These are phyloP conservation scores for Tetrastigma voinierianum DNA, from an alignment of 164 flowering plant genomes.

Conservation along the genomic window DNA sequence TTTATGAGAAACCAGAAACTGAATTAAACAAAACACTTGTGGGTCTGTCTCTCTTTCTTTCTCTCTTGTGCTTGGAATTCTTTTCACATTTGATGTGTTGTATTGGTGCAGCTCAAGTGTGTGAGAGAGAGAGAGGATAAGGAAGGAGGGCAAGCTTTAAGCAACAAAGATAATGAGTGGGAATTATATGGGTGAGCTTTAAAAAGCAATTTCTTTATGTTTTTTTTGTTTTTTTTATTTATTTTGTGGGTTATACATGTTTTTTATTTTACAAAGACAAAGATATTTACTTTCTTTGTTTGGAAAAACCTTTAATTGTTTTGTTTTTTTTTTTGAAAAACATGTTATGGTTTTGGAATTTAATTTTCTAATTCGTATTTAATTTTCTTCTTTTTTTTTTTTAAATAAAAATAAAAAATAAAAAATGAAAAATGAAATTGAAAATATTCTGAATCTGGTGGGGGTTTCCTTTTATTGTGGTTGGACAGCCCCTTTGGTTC, in stretches of 20 bases:
- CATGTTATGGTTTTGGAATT: not conserved
- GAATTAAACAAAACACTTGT: conserved; percentile 14
- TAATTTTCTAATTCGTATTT: not conserved
- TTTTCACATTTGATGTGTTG: conserved; percentile 16
- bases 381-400: not conserved
- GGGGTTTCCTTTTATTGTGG: conserved; percentile 35
- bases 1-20: not conserved
- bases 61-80: conserved; percentile 5
- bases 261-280: not conserved
- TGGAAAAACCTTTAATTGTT: not conserved
- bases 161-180: conserved; percentile 68
- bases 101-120: not conserved
- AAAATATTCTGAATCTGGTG: conserved; percentile 1
- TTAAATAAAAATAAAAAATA: not conserved
- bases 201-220: conserved; percentile 30
- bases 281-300: not conserved
- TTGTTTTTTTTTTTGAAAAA: not conserved
- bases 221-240: not conserved
- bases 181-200: conserved; percentile 65
- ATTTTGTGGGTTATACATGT: no score
- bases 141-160: conserved; percentile 35
- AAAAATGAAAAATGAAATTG: not conserved
- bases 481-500: conserved; percentile 62
- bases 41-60: conserved; percentile 16
- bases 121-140: conserved; percentile 22